These are phyloP conservation scores for Colletotrichum costaricense DNA, from an alignment of 2,329 filamentous ascomycete genomes.

Conservation along the genomic window DNA sequence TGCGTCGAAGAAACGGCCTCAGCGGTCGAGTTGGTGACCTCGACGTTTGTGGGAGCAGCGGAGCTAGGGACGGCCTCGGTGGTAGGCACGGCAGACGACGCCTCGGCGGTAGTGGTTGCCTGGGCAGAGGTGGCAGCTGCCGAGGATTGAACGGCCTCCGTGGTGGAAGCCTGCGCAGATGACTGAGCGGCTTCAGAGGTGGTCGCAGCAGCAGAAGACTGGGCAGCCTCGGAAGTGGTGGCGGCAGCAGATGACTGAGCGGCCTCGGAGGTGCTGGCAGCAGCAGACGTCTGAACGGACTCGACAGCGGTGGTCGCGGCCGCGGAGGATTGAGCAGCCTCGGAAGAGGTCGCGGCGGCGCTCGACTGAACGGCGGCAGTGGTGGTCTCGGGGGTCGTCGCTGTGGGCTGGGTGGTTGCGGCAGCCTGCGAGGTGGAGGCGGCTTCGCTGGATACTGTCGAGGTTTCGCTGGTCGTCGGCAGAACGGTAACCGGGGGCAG, in stretches of 20 bases:
- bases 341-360: constrained; percentile 4
- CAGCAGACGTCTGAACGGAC: background rate
- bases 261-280: background rate
- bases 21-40: background rate
- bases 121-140: background rate
- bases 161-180: background rate
- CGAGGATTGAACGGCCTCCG: background rate
- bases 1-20: background rate
- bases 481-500: constrained; percentile 33
- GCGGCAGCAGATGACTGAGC: background rate
- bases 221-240: too few relatives aligned
- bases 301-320: background rate
- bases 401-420: constrained; percentile 4
- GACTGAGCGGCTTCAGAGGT: background rate
- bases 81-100: background rate
- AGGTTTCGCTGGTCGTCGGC: constrained; percentile 33
- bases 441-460: background rate
- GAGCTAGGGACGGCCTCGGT: constrained; percentile 7
- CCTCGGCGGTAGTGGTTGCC: background rate
- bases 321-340: background rate
- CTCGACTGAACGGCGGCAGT: constrained; percentile 5
- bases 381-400: constrained; percentile 30
- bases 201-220: background rate
- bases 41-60: constrained; percentile 21
- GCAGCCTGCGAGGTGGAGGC: background rate